Base-by-base conservation (phyloP, 179 eudicot species). In the Corrigiola litoralis region DNA sequence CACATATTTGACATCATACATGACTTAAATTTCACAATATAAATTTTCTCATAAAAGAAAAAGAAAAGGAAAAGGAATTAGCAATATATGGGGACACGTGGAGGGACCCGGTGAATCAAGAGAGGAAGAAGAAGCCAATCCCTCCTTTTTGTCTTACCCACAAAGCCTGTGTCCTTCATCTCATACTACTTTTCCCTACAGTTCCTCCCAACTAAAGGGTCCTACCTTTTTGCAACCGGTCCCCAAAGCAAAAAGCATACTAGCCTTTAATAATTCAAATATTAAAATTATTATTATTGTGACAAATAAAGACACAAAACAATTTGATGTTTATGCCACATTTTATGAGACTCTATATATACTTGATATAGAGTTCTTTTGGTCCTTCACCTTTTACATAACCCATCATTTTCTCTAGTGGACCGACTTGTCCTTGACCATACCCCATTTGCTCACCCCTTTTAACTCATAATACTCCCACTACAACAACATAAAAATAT, bases 61-160 rank as follows among this genome's bases (percentile, higher is more conserved):
- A 40, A 5, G 14, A 6, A 12, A 14, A 13, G 9, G 8, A 59
- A 18, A 21, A 60, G 13, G 6, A 60, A 4, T 21, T 17, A 45
- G 33, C 8, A 17, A 23, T 11, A 12, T 27, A 12, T 3, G 32
- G 0, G 37, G 71, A 72, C 71, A 73, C 77, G 77, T 73, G 77
- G 66, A 67, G 55, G 77, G 50, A 61, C 68, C 66, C 72, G 77
- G 77, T 36, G 49, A 72, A 54, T 56, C 72, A 60, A 65, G 9
- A 40, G 47, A 5, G 46, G 18, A 37, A 28, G 55, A 67, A 67
- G 42, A 67, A 45, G 68, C 72, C 72, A 67, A 73, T 73, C 44
- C 46, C 34, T 52, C 72, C 64, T 67, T 73, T 73, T 67, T 73
- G 77, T 52, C 63, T 33, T 60, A 61, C 57, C 16, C 24, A 40